Conservation (phyloP, 805 yeast species). For the Monosporozyma yasuniensis region DNA sequence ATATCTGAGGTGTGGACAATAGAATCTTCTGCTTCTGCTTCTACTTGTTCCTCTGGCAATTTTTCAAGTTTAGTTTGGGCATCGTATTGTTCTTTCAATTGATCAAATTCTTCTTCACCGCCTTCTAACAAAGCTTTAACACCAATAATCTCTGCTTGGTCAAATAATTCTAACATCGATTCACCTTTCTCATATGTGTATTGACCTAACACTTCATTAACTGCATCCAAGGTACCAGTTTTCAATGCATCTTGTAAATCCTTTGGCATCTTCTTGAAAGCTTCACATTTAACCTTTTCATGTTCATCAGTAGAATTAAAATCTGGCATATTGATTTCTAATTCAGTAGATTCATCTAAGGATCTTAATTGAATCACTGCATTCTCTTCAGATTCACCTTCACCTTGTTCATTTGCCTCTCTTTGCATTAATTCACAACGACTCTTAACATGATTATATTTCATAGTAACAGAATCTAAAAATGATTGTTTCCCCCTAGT, state of each 20-base stretch:
- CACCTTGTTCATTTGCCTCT: conserved; percentile 31
- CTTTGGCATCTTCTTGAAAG: conserved; percentile 49
- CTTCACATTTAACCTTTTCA: conserved; percentile 38
- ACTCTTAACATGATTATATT: conserved; percentile 61
- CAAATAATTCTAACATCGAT: conserved; percentile 57
- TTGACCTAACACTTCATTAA: conserved; percentile 71
- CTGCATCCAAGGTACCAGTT: conserved; percentile 62
- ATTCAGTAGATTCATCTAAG: conserved; percentile 71
- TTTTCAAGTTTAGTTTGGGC: neutral
- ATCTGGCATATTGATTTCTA: conserved; percentile 62
- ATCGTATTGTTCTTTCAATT: conserved; percentile 40
- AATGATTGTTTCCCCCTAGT: conserved; percentile 66
- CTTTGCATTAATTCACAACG: conserved; percentile 62
- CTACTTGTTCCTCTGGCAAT: neutral
- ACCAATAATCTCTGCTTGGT: conserved; percentile 75
- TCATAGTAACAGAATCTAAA: conserved; percentile 60
- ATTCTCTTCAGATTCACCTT: conserved; percentile 40
- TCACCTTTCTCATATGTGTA: conserved; percentile 77
- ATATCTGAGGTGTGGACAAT: neutral
- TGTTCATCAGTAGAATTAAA: conserved; percentile 40
- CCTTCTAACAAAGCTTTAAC: conserved; percentile 68
- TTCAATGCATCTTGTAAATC: conserved; percentile 69
- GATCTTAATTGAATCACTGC: conserved; percentile 83
- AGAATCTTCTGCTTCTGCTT: neutral
- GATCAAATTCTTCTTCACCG: conserved; percentile 59